A percentile compares a stretch with the other conserved stretches of the same genome.
phyloP scores from a whole-genome alignment of 495 filamentous ascomycete species.

The Penicillium desertorum region DNA sequence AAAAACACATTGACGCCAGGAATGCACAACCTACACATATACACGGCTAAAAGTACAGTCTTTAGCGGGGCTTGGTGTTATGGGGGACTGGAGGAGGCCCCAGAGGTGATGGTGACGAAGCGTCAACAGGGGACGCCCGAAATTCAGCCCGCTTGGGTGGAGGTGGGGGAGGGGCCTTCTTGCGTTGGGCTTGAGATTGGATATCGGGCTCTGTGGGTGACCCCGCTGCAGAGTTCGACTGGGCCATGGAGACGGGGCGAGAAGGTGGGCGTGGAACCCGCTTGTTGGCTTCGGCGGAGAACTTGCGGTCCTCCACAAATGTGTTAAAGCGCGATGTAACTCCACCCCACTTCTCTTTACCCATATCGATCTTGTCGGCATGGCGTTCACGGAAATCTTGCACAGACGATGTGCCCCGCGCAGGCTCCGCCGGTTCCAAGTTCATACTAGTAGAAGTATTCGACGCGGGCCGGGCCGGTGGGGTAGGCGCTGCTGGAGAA shows the following conservation, averaged over 20 bases:
- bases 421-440: conserved; percentile 13
- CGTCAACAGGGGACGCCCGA: conserved; percentile 31
- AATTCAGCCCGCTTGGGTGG: conserved; percentile 60
- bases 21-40: not conserved
- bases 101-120: conserved; percentile 24
- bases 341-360: conserved; percentile 57
- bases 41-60: conserved; percentile 11
- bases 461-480: conserved; percentile 9
- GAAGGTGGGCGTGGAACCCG: conserved; percentile 32
- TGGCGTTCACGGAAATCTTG: conserved; percentile 70
- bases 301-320: conserved; percentile 38
- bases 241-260: conserved; percentile 17
- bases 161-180: conserved; percentile 68
- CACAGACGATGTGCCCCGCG: conserved; percentile 12
- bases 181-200: conserved; percentile 42
- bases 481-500: conserved; percentile 33
- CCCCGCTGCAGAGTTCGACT: conserved; percentile 13
- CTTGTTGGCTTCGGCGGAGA: conserved; percentile 32
- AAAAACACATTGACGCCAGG: not conserved
- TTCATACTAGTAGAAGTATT: conserved; percentile 11
- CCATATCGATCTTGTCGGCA: conserved; percentile 67
- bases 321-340: conserved; percentile 41
- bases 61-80: conserved; percentile 47
- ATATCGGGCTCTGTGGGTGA: conserved; percentile 16
- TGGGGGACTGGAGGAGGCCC: conserved; percentile 44